A percentile compares a stretch with the other conserved stretches of the same genome.
Conservation (phyloP, 257 asterid species). For the Lycium ferocissimum region DNA sequence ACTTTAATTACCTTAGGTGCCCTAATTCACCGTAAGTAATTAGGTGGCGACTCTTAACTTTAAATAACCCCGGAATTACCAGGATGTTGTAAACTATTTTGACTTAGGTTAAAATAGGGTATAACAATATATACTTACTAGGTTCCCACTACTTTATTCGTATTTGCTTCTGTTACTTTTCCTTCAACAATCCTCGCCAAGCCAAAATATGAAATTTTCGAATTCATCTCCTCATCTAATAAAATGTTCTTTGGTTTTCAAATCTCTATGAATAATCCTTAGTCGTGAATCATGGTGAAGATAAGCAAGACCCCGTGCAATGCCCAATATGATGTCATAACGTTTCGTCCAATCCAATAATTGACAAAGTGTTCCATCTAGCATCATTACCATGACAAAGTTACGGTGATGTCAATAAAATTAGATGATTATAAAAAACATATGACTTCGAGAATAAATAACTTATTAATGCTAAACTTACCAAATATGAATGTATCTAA, state of each 20-base stretch:
- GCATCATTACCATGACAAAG: background rate
- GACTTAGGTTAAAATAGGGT: too few species aligned
- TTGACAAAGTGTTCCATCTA: background rate
- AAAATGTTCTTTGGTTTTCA: conserved; percentile 20
- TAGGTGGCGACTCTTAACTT: too few species aligned
- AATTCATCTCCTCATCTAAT: conserved; percentile 28
- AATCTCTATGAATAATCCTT: conserved; percentile 30
- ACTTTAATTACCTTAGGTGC: too few species aligned
- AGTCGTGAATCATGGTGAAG: conserved; percentile 29
- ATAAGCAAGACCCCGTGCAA: conserved; percentile 29
- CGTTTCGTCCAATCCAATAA: conserved; percentile 26
- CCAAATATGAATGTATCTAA: conserved; percentile 36
- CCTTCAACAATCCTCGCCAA: conserved; percentile 34
- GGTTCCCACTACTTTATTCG: conserved; percentile 30
- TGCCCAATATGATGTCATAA: conserved; percentile 27
- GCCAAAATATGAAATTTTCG: conserved; percentile 30
- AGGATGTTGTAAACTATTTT: too few species aligned
- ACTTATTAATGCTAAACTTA: background rate
- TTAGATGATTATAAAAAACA: background rate
- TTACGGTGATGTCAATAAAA: background rate
- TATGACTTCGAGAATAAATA: background rate
- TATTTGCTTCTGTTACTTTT: conserved; percentile 19
- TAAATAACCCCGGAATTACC: too few species aligned
- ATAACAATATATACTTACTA: background rate
- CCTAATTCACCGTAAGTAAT: too few species aligned